Evolutionary conservation across 371 early-diverging fungal species (phyloP).

Genomic region (Apophysomyces trapeziformis): DNA sequence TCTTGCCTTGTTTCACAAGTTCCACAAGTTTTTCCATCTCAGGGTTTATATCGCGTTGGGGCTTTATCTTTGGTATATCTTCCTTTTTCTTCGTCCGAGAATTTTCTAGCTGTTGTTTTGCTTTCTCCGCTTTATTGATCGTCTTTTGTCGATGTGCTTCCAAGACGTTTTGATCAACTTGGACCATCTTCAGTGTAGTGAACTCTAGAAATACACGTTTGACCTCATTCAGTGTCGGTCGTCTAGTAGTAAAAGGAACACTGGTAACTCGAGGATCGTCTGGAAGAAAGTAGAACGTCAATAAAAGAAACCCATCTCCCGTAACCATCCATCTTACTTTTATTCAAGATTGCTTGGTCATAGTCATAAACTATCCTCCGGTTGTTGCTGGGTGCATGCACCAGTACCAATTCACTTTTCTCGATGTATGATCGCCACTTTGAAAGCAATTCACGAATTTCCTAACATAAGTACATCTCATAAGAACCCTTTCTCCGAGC

Average conservation of each 20-base stretch:
- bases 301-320: background rate
- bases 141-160: slow-evolving; percentile 30
- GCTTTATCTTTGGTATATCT: slow-evolving; percentile 9
- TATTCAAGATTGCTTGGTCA: slow-evolving; percentile 60
- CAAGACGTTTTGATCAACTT: slow-evolving; percentile 44
- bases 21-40: slow-evolving; percentile 44
- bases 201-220: slow-evolving; percentile 55
- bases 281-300: background rate
- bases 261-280: slow-evolving; percentile 63
- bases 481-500: background rate
- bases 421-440: slow-evolving; percentile 69
- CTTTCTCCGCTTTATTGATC: slow-evolving; percentile 32
- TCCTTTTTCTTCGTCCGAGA: slow-evolving; percentile 21
- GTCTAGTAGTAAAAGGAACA: slow-evolving; percentile 78
- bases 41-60: slow-evolving; percentile 22
- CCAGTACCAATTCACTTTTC: slow-evolving; percentile 64
- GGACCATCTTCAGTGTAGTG: slow-evolving; percentile 56
- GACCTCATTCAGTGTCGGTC: slow-evolving; percentile 76
- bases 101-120: slow-evolving; percentile 34
- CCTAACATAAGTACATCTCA: slow-evolving; percentile 30
- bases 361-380: slow-evolving; percentile 66
- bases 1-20: slow-evolving; percentile 62
- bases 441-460: slow-evolving; percentile 71
- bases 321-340: slow-evolving; percentile 13
- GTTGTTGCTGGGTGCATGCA: slow-evolving; percentile 70